A percentile compares a stretch with the other conserved stretches of the same genome.
Conservation (phyloP, 768 basidiomycete species). For the Lentinula aciculospora region DNA sequence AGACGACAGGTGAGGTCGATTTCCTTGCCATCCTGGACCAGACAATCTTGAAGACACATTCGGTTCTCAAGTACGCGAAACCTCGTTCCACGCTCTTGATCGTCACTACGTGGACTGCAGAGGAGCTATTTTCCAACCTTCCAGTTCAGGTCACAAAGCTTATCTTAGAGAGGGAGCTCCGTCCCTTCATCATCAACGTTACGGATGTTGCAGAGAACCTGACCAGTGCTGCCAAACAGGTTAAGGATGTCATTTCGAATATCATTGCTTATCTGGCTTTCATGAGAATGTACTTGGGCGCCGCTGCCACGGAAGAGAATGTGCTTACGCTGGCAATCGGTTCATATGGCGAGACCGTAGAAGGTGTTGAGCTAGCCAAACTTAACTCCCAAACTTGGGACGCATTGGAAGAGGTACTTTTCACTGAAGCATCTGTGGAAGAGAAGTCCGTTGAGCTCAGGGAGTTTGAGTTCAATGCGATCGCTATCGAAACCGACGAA, state of each 20-base stretch:
- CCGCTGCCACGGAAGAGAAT: constrained; percentile 45
- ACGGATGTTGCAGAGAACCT: constrained; percentile 43
- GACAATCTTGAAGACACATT: constrained; percentile 71
- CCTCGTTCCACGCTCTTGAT: constrained; percentile 67
- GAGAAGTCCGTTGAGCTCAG: constrained; percentile 33
- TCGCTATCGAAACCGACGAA: constrained; percentile 56
- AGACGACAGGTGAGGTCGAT: constrained; percentile 47
- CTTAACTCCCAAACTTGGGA: constrained; percentile 61
- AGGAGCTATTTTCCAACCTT: constrained; percentile 70
- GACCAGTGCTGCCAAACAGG: constrained; percentile 24
- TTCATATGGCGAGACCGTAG: constrained; percentile 38
- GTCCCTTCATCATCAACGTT: constrained; percentile 56
- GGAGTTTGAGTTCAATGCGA: constrained; percentile 67
- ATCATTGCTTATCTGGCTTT: constrained; percentile 74
- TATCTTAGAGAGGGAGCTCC: constrained; percentile 48
- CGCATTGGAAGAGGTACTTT: constrained; percentile 51
- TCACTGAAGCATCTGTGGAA: constrained; percentile 19
- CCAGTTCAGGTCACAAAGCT: constrained; percentile 39
- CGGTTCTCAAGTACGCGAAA: constrained; percentile 62
- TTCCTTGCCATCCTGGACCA: constrained; percentile 76
- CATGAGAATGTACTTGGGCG: constrained; percentile 76
- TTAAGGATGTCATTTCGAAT: constrained; percentile 41
- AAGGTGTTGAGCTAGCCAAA: constrained; percentile 44
- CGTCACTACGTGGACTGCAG: constrained; percentile 65
- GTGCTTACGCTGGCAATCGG: constrained; percentile 47